Evolutionary conservation across 371 early-diverging fungal genomes (phyloP).

Genomic region (Fennellomyces sp.): DNA sequence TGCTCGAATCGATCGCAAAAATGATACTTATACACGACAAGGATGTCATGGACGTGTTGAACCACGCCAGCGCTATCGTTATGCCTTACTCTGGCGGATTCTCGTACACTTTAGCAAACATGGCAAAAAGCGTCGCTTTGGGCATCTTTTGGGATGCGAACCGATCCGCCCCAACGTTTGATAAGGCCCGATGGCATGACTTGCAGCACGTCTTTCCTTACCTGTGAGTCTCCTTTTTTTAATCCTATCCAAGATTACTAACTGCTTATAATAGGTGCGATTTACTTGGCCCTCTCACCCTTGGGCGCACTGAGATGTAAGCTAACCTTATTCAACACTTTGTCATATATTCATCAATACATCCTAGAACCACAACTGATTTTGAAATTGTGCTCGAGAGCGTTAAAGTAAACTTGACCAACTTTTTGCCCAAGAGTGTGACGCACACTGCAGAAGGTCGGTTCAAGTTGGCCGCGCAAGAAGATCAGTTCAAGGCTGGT

Average conservation of each 20-base stretch:
- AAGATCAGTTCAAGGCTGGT: neutral
- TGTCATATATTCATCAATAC: neutral
- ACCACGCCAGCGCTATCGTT: neutral
- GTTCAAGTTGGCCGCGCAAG: neutral
- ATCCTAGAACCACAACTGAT: neutral
- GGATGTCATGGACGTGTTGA: neutral
- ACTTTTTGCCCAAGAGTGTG: neutral
- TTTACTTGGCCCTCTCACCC: slow-evolving; percentile 3
- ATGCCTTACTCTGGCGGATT: slow-evolving; percentile 11
- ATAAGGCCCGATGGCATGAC: neutral
- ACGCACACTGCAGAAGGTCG: neutral
- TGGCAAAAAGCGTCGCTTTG: neutral
- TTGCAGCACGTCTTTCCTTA: neutral
- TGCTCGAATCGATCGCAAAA: neutral
- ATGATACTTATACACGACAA: neutral
- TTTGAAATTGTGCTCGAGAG: slow-evolving; percentile 1
- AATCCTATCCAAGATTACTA: neutral
- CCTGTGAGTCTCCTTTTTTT: neutral
- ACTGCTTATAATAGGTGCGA: slow-evolving; percentile 1
- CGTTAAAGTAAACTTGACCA: neutral
- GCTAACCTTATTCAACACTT: too few relatives aligned
- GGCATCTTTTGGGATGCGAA: neutral
- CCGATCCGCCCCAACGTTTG: neutral
- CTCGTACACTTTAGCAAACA: neutral
- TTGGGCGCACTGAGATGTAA: neutral